Evolutionary conservation across 139 green algal species (phyloP).

Genomic region (Haematococcus sp.): DNA sequence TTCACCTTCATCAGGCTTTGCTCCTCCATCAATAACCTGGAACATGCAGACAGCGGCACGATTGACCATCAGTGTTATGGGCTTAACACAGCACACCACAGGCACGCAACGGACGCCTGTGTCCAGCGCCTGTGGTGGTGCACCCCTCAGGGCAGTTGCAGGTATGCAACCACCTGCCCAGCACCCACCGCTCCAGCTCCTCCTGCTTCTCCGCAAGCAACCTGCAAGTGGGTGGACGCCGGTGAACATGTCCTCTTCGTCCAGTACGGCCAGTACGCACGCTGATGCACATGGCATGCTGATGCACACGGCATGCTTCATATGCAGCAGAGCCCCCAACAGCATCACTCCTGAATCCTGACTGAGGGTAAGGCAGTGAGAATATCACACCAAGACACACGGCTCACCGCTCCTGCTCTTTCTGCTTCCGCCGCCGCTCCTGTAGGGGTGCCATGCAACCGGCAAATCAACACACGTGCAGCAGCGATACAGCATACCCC

Average conservation of each 20-base stretch:
- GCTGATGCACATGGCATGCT: no score
- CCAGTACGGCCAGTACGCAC: no score
- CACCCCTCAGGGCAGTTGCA: no score
- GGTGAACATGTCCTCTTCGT: no score
- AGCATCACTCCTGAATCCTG: background rate
- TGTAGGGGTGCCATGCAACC: no score
- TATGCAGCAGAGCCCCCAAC: background rate
- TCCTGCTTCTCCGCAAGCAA: conserved; percentile 57
- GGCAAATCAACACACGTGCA: no score
- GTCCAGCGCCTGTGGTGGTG: no score
- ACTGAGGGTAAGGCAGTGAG: background rate
- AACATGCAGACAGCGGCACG: background rate
- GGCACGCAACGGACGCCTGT: no score
- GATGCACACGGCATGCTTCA: no score
- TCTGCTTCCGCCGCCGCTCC: conserved; percentile 48
- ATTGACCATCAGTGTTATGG: background rate
- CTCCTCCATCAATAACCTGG: conserved; percentile 63
- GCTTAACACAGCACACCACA: background rate
- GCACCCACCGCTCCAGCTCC: conserved; percentile 55
- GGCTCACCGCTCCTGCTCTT: conserved; percentile 42
- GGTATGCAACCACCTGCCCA: background rate
- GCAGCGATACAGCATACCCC: background rate
- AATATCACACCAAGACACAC: background rate
- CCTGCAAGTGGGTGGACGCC: no score
- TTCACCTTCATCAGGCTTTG: conserved; percentile 57